Evolutionary conservation across 345 rosid genomes (phyloP), one percentile per base, ranked within the genome.

Genomic region (Eutrema japonicum): DNA sequence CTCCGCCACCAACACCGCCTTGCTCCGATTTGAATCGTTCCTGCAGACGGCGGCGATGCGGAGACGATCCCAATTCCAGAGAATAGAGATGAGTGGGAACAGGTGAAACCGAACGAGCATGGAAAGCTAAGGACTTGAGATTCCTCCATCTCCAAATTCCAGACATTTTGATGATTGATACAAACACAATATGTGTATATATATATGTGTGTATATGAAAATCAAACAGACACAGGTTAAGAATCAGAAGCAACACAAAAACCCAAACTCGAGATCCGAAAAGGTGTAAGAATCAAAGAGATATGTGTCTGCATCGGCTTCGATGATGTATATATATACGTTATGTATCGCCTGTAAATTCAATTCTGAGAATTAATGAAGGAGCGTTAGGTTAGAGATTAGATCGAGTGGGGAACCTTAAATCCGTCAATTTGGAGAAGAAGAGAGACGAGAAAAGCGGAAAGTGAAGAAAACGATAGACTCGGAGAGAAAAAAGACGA

Each of bases 21-120:
- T 81, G 85, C 66, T 86, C 96, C 88, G 93, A 89, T 80, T 85
- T 88, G 72, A 73, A 89, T 2, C 97, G 83, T 81, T 84, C 85
- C 57, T 89, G 96, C 22, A 82, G 56, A 33, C 82, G 74, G 33
- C 86, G 71, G 51, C 87, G 86, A 71, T 77, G 64, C 36, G 76
- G 86, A 64, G 80, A 65, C 43, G 77, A 76, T 9, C 80, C 87
- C 72, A 73, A 33, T 66, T 76, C 71, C 6, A 82, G 77, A 82
- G 77, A 61, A 48, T 73, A 82, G 22, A 82, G 80, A 74, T 85
- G 90, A 33, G 81, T 78, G 2, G 83, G 83, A 54, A 82, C 53
- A 37, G 79, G 73, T 6, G 80, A 66, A 29, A 56, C 2, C 18
- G 78, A 63, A 37, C 80, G 72, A 6, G 79, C 71, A 4, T 71